Evolutionary conservation across 1,284 basidiomycete species (phyloP).

Genomic region (Ceraceosorus bombacis): DNA sequence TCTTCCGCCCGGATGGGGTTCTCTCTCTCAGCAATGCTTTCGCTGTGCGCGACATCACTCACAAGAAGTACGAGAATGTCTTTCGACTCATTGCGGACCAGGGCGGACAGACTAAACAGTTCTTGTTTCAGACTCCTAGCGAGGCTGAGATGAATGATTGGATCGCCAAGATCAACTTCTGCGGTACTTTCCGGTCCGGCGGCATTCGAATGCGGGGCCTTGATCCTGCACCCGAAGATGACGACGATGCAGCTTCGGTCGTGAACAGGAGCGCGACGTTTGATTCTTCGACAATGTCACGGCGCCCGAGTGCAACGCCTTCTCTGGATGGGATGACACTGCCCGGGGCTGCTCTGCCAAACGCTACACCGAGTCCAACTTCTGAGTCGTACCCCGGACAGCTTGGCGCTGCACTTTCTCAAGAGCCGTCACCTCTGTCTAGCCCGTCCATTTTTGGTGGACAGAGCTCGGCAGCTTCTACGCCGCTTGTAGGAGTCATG

Average conservation of each 20-base stretch:
- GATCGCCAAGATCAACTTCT: slow-evolving; percentile 90
- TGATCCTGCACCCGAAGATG: slow-evolving; percentile 12
- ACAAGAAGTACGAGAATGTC: slow-evolving; percentile 60
- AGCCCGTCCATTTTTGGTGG: neutral
- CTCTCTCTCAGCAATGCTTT: slow-evolving; percentile 57
- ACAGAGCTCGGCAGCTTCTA: neutral
- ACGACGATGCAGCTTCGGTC: no score
- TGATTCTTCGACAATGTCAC: no score
- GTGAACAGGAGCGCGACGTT: no score
- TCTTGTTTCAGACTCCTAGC: slow-evolving; percentile 67
- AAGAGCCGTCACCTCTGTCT: neutral
- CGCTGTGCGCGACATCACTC: slow-evolving; percentile 35
- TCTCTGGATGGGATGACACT: neutral
- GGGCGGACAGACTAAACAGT: slow-evolving; percentile 60
- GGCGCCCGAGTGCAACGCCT: neutral
- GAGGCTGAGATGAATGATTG: slow-evolving; percentile 79
- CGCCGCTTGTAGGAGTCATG: neutral
- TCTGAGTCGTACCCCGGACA: neutral
- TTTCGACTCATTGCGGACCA: slow-evolving; percentile 65
- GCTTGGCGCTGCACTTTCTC: neutral
- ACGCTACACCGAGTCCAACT: neutral
- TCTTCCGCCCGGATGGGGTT: slow-evolving; percentile 79
- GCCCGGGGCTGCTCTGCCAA: neutral
- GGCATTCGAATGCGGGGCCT: slow-evolving; percentile 72
- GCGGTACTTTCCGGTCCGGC: slow-evolving; percentile 77